These are phyloP conservation scores for Tetrapisispora arboricola DNA, from an alignment of 805 yeast species.

Conservation along the genomic window DNA sequence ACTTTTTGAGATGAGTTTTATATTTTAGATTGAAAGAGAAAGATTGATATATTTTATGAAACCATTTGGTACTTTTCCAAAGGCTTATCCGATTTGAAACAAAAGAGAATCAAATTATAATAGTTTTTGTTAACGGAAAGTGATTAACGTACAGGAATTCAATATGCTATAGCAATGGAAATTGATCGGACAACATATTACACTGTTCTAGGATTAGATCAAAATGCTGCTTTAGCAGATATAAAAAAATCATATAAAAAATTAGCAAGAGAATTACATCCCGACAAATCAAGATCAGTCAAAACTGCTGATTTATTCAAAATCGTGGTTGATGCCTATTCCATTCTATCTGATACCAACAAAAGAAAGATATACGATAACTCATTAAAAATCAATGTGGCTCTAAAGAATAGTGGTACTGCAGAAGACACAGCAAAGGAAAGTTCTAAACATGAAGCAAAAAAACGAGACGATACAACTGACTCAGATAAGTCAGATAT, in stretches of 20 bases:
- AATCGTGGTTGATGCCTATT: slow-evolving; percentile 25
- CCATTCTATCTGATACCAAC: slow-evolving; percentile 19
- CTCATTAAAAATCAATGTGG: not conserved
- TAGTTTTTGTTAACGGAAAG: not conserved
- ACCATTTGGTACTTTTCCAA: too few species aligned
- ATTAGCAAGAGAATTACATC: slow-evolving; percentile 64
- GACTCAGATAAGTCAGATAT: not conserved
- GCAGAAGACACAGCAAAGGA: too few species aligned
- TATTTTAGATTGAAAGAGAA: too few species aligned
- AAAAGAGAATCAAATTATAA: too few species aligned
- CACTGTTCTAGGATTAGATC: slow-evolving; percentile 19
- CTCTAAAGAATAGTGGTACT: too few species aligned
- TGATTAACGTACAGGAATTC: not conserved
- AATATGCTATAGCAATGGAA: slow-evolving; percentile 7
- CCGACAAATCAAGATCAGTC: slow-evolving; percentile 60
- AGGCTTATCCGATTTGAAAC: too few species aligned
- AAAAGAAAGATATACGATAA: slow-evolving; percentile 5
- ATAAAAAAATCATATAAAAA: slow-evolving; percentile 74
- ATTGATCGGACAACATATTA: slow-evolving; percentile 26
- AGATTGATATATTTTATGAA: too few species aligned
- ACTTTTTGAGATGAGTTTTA: too few species aligned
- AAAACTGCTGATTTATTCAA: slow-evolving; percentile 25
- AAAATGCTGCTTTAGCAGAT: slow-evolving; percentile 19
- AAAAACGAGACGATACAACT: too few species aligned
- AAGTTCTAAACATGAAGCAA: too few species aligned